Percentiles rank a stretch among this genome's conserved stretches.
Conservation (phyloP, 1,139 yeast genomes). For the Yamadazyma jaroonii region DNA sequence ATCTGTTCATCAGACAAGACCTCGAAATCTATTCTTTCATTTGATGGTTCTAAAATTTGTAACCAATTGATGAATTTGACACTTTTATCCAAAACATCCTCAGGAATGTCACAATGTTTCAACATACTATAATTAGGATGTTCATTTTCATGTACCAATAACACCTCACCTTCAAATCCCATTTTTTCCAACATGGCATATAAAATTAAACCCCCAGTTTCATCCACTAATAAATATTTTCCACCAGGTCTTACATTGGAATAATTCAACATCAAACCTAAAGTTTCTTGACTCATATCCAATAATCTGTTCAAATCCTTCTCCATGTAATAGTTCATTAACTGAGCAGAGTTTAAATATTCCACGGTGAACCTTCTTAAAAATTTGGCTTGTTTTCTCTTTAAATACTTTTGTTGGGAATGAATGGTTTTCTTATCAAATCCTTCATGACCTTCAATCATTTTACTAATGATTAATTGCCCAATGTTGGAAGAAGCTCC, state of each 20-base stretch:
- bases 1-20: constrained; percentile 53
- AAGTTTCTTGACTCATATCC: constrained; percentile 79
- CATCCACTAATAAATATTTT: constrained; percentile 81
- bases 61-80: constrained; percentile 73
- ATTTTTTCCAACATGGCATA: constrained; percentile 88
- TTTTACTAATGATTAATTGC: constrained; percentile 76
- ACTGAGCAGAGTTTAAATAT: constrained; percentile 70
- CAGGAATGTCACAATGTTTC: constrained; percentile 61
- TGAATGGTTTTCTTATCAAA: constrained; percentile 86
- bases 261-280: constrained; percentile 71
- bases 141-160: constrained; percentile 86
- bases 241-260: constrained; percentile 91
- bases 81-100: constrained; percentile 48
- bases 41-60: constrained; percentile 78
- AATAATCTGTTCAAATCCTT: constrained; percentile 70
- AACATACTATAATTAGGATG: constrained; percentile 79
- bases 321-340: constrained; percentile 71
- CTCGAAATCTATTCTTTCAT: constrained; percentile 50
- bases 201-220: constrained; percentile 81
- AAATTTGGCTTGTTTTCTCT: constrained; percentile 89
- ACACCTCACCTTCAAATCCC: constrained; percentile 77
- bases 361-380: constrained; percentile 82
- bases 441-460: constrained; percentile 79
- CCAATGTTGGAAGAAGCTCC: constrained; percentile 66
- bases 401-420: constrained; percentile 88